These are phyloP conservation scores for Gossypium rotundifolium DNA, from an alignment of 345 rosid genomes.

Conservation along the genomic window DNA sequence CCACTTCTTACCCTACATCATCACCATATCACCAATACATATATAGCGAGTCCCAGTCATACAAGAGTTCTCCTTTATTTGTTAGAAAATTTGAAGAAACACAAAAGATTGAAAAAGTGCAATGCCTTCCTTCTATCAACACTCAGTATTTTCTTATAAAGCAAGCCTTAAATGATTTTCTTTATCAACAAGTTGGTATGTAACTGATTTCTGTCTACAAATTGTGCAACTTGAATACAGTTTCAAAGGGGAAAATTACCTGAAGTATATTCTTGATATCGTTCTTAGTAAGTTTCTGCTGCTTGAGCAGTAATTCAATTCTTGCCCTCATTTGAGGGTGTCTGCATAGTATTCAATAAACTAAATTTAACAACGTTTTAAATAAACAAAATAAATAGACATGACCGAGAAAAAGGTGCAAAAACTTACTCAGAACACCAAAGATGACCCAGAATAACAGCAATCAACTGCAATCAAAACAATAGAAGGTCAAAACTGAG, in stretches of 20 bases:
- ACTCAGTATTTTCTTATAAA: background rate
- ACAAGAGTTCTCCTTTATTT: background rate
- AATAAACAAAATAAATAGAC: slow-evolving; percentile 1
- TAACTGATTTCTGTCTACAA: background rate
- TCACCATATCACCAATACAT: background rate
- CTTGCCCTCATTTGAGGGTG: slow-evolving; percentile 73
- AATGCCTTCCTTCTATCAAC: background rate
- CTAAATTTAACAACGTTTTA: background rate
- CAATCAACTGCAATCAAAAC: slow-evolving; percentile 58
- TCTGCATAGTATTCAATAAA: slow-evolving; percentile 28
- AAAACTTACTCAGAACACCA: slow-evolving; percentile 94
- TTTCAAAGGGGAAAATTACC: slow-evolving; percentile 33
- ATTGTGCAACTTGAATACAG: background rate
- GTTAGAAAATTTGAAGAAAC: background rate
- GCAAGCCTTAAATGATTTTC: background rate
- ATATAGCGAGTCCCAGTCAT: background rate
- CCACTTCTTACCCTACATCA: background rate
- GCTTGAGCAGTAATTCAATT: slow-evolving; percentile 82
- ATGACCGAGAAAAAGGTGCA: background rate
- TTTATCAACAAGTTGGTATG: background rate
- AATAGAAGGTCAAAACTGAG: slow-evolving; percentile 1
- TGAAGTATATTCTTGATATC: slow-evolving; percentile 76
- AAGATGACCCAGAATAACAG: slow-evolving; percentile 81
- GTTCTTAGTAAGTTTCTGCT: slow-evolving; percentile 71
- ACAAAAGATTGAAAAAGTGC: background rate